Conservation (phyloP, 192 early-diverging fungal species). For the Piromyces sp. region DNA sequence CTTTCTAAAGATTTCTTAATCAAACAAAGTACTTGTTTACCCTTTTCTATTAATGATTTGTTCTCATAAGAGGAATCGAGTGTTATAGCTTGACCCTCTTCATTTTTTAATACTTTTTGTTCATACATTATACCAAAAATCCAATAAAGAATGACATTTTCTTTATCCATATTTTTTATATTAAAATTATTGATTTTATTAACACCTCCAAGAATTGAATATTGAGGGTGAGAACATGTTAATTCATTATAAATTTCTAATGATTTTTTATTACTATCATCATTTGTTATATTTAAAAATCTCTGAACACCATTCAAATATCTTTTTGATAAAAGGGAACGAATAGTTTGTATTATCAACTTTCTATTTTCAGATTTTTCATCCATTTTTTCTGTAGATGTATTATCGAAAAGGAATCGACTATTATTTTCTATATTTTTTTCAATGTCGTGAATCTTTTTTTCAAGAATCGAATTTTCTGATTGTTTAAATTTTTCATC, state of each 20-base stretch:
- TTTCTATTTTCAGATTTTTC: neutral
- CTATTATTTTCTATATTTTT: neutral
- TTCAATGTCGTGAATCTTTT: neutral
- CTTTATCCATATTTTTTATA: too few species aligned
- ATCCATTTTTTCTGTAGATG: neutral
- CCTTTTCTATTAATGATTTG: neutral
- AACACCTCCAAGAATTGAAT: neutral
- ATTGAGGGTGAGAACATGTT: neutral
- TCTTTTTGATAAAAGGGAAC: neutral
- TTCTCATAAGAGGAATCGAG: neutral
- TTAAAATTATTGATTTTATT: neutral
- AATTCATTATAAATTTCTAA: neutral
- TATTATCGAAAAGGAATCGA: neutral
- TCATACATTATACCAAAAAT: neutral
- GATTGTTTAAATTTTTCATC: neutral
- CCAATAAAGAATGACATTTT: neutral
- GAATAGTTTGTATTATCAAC: neutral
- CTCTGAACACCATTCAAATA: neutral
- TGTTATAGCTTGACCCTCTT: neutral
- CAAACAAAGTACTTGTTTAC: neutral
- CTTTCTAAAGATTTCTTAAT: neutral
- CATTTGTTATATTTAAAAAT: neutral
- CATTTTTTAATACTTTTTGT: neutral
- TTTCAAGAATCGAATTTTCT: neutral
- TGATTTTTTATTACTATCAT: neutral